Base-by-base conservation (phyloP, 768 basidiomycete species). In the Amanita exitialis region DNA sequence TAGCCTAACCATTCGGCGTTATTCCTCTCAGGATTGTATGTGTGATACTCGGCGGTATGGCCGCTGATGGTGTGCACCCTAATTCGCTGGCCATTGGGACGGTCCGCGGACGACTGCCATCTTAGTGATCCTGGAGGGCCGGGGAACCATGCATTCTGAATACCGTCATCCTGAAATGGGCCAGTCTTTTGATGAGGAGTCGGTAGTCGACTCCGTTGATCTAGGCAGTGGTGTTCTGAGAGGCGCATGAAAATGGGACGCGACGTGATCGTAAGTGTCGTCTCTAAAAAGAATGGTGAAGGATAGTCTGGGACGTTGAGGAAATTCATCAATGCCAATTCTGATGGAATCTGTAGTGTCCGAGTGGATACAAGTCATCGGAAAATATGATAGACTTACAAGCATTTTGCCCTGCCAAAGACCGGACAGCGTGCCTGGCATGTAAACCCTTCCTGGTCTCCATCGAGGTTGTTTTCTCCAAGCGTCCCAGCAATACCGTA, bases 321-420 rank as follows among this genome's bases (percentile, higher is more conserved):
- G 13, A 51, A 51, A 7, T 25, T n/a, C 50, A 44, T 44, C 41
- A 44, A 35, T 4, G 34, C 34, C 13, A n/a, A 2, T 18, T 51
- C 50, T 7, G 50, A 51, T 9, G 50, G 43, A 35, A 51, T 51
- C 50, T 51, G 16, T 7, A 9, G 30, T 30, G 39, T 23, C 6
- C 30, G 23, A 49, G 44, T 41, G 12, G 15, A 15, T 25, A 18
- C 6, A n/a, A 9, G 34, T 4, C 12, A 25, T 50, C 2, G 5
- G 18, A 6, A 12, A 32, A 6, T 30, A n/a, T 8, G 9, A 44
- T 35, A 16, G 6, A 51, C 80, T 53, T 48, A 85, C 83, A 49
- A 80, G 64, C 62, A 83, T 71, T 16, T 78, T 69, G 3, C 86
- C 85, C 53, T 80, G 73, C 80, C 79, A 86, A 4, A 75, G 65